Percentiles rank a stretch among this genome's conserved stretches.
Evolutionary conservation across 225 moss, liverwort and hornwort species (phyloP).

Genomic region (Antitrichia curtipendula): DNA sequence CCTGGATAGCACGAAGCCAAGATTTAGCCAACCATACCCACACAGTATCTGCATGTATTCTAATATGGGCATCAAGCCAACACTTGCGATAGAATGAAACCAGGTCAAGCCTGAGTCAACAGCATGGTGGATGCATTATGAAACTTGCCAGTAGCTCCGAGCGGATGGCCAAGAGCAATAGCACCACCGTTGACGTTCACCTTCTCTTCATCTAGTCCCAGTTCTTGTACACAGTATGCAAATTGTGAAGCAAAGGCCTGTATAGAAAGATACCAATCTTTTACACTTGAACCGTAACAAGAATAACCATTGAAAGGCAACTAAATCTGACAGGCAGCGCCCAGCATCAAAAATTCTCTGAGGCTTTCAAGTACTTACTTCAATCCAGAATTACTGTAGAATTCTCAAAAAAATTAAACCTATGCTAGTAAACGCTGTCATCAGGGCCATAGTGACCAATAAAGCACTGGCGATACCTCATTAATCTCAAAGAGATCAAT

Average conservation of each 20-base stretch:
- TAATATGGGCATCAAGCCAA: background rate
- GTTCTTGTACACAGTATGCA: slow-evolving; percentile 51
- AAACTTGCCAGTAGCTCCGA: slow-evolving; percentile 57
- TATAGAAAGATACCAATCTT: background rate
- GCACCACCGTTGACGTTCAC: slow-evolving; percentile 96
- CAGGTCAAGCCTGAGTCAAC: background rate
- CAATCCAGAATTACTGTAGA: background rate
- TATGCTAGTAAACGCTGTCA: background rate
- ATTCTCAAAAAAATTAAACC: no score
- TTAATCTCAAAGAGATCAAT: slow-evolving; percentile 72
- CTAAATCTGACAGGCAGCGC: background rate
- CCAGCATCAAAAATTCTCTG: background rate
- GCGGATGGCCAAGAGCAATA: slow-evolving; percentile 79
- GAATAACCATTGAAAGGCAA: background rate
- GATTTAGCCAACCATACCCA: background rate
- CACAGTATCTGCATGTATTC: background rate
- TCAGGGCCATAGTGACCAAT: background rate
- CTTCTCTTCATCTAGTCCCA: slow-evolving; percentile 73
- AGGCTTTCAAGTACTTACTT: background rate
- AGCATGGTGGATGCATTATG: background rate
- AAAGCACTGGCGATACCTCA: slow-evolving; percentile 13
- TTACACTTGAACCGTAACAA: background rate
- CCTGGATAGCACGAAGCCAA: slow-evolving; percentile 4
- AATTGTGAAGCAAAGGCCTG: slow-evolving; percentile 75
- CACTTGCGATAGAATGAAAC: background rate